Base-by-base conservation (phyloP, 2,329 filamentous ascomycete genomes). In the Fusarium equiseti region DNA sequence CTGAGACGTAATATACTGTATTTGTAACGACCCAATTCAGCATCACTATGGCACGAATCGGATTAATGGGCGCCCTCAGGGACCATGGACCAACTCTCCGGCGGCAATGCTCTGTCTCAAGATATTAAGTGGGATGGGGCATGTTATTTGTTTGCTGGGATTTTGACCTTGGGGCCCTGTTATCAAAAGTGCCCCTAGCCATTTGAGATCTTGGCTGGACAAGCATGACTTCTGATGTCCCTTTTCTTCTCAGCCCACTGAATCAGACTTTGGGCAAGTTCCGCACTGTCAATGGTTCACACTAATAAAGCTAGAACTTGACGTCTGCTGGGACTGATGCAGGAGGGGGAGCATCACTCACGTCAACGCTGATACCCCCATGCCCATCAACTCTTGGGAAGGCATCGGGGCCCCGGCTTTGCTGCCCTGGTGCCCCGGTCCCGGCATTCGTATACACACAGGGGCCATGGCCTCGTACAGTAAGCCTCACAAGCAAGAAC, bases 371-470 rank as follows among this genome's bases (percentile, higher is more conserved):
- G 52, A 57, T 64, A 59, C 50, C 38, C 38, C 38, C 24, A 49
- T 71, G 63, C 46, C 57, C 59, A 51, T 68, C 52, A 49, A 42
- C 45, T 46, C 51, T 38, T 57, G 43, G 62, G 44, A 67, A 65
- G 44, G 63, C 35, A 57, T 71, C 68, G 55, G 64, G 63, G 68
- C 52, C 59, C 45, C 68, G 61, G 64, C 64, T 66, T 68, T 50
- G 51, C 62, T 57, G 44, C 68, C 63, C 58, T 71, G 55, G 38
- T 58, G 59, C 59, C 59, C 61, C 63, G 58, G 68, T 55, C 59
- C 62, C 68, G 68, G 68, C 68, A 71, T 62, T 69, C 59, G 59
- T 72, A 64, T 64, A 54, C 61, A 46, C 49, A 58, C 68, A 71
- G 50, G 68, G 68, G 45, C 61, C 42, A 68, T 38, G 44, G 52